A percentile compares a stretch with the other conserved stretches of the same genome.
phyloP scores from a whole-genome alignment of 306 rosid species.

The Pyrus pyrifolia region DNA sequence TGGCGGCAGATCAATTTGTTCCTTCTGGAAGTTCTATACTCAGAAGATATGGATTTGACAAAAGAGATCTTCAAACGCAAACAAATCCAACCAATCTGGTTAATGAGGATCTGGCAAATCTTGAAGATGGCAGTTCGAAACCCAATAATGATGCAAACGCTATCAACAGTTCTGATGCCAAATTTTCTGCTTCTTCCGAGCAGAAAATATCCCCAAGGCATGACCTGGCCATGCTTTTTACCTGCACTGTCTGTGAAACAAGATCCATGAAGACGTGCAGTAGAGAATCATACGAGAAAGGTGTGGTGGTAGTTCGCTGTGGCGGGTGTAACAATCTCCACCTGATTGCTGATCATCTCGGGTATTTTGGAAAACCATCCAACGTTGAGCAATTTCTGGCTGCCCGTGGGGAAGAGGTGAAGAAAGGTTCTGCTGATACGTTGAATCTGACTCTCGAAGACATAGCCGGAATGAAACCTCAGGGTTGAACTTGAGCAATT shows the following conservation, averaged over 20 bases:
- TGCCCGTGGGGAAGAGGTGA: constrained; percentile 79
- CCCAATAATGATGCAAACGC: constrained; percentile 10
- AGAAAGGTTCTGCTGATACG: constrained; percentile 56
- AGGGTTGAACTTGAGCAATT: neutral
- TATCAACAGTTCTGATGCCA: constrained; percentile 17
- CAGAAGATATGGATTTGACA: constrained; percentile 25
- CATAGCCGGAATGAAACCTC: constrained; percentile 51
- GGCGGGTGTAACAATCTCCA: constrained; percentile 77
- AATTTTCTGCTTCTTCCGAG: constrained; percentile 40
- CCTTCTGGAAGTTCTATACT: constrained; percentile 31
- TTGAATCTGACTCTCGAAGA: constrained; percentile 71
- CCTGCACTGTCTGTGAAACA: constrained; percentile 90
- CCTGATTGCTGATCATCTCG: constrained; percentile 78
- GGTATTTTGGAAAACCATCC: constrained; percentile 81
- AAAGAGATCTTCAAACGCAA: constrained; percentile 29
- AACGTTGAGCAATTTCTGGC: constrained; percentile 73
- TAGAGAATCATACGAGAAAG: constrained; percentile 79
- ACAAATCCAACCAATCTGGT: constrained; percentile 29
- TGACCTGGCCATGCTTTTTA: constrained; percentile 85
- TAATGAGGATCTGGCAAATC: constrained; percentile 27
- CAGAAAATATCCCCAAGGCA: constrained; percentile 77
- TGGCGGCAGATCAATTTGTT: constrained; percentile 38
- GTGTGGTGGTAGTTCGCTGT: constrained; percentile 82
- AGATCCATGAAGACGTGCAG: constrained; percentile 71
- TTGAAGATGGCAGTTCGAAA: constrained; percentile 18